phyloP scores from a whole-genome alignment of 2,329 filamentous ascomycete genomes.

The Daldinia sp. region DNA sequence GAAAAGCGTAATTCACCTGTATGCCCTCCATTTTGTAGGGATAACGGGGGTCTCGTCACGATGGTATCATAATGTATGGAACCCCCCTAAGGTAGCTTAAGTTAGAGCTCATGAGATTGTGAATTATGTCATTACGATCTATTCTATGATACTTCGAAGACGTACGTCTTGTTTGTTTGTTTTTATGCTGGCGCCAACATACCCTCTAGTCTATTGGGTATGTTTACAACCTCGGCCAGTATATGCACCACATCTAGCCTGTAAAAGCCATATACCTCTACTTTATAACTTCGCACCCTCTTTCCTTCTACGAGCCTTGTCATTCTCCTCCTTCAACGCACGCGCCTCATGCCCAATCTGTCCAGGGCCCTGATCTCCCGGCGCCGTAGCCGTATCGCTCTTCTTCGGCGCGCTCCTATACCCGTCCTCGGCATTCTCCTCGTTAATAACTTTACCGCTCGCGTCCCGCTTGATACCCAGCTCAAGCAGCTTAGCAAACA shows the following conservation, averaged over 20 bases:
- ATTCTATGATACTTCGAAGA: slow-evolving; percentile 8
- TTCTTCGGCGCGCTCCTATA: slow-evolving; percentile 53
- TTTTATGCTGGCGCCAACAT: slow-evolving; percentile 5
- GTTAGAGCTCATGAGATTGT: neutral
- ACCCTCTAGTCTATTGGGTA: slow-evolving; percentile 7
- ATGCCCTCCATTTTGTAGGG: neutral
- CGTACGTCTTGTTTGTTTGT: slow-evolving; percentile 3
- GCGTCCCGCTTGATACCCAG: slow-evolving; percentile 69
- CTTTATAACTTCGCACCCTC: slow-evolving; percentile 56
- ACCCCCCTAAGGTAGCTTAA: neutral
- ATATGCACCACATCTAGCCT: neutral
- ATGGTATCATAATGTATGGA: neutral
- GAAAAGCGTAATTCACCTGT: slow-evolving; percentile 18
- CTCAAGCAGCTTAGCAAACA: slow-evolving; percentile 71
- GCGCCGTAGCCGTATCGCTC: slow-evolving; percentile 50
- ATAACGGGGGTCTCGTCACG: neutral
- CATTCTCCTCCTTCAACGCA: slow-evolving; percentile 55
- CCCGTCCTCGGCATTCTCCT: slow-evolving; percentile 65
- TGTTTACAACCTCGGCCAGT: neutral
- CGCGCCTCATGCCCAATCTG: slow-evolving; percentile 55
- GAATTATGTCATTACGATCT: slow-evolving; percentile 15
- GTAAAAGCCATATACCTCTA: neutral
- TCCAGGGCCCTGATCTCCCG: slow-evolving; percentile 47
- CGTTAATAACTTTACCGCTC: slow-evolving; percentile 64
- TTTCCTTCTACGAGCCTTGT: slow-evolving; percentile 48